These are phyloP conservation scores for Syzygium aromaticum DNA, from an alignment of 345 rosid species.

Conservation along the genomic window DNA sequence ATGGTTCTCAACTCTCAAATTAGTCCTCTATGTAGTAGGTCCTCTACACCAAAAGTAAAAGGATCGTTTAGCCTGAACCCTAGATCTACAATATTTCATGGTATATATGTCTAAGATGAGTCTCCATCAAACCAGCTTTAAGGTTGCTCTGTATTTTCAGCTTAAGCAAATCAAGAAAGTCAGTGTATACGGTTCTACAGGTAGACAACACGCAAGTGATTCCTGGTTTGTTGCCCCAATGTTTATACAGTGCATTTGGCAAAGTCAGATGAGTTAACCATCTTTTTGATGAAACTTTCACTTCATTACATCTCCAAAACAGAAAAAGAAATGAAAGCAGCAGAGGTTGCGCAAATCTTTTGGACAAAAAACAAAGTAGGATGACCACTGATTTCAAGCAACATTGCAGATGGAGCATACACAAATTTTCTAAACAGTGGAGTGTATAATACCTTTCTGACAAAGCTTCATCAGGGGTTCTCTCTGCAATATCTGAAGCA, in stretches of 20 bases:
- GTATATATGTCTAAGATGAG: not conserved
- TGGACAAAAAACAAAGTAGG: not conserved
- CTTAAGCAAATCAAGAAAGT: not conserved
- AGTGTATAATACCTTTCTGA: conserved; percentile 24
- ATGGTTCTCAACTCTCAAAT: not conserved
- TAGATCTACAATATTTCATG: not conserved
- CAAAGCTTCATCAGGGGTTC: conserved; percentile 13
- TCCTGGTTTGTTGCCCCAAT: not conserved
- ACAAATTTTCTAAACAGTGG: not conserved
- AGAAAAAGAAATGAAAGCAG: not conserved
- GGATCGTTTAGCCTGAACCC: not conserved
- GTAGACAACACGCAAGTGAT: not conserved
- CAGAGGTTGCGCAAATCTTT: not conserved
- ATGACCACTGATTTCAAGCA: not conserved
- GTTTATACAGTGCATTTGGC: not conserved
- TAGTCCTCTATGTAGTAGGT: not conserved
- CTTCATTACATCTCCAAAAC: not conserved
- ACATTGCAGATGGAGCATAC: not conserved
- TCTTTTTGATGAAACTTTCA: not conserved
- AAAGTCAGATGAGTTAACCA: not conserved
- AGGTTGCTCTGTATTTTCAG: not conserved
- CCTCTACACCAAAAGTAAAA: not conserved
- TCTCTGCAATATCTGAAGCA: conserved; percentile 17
- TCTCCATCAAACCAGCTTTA: not conserved
- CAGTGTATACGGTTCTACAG: not conserved